Conservation (phyloP, 2,329 filamentous ascomycete species). For the Apiospora rasikravindrae region DNA sequence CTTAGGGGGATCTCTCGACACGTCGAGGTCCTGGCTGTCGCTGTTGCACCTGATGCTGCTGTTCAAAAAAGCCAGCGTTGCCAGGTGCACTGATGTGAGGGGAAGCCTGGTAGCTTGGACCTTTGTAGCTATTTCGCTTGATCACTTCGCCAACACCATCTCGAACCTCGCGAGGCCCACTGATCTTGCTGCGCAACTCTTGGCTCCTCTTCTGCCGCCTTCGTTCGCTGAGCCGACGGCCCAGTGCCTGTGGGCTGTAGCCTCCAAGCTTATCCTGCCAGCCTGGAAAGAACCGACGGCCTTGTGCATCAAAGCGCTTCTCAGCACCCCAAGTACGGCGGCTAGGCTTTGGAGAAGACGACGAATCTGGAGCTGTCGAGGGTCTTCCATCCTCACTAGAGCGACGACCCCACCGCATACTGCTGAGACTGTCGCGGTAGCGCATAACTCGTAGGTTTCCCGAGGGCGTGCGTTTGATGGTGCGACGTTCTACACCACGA, state of each 20-base stretch:
- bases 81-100: neutral
- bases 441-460: slow-evolving; percentile 65
- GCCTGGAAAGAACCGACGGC: slow-evolving; percentile 37
- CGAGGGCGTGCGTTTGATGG: slow-evolving; percentile 63
- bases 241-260: slow-evolving; percentile 55
- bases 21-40: neutral
- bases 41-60: neutral
- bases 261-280: slow-evolving; percentile 57
- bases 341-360: slow-evolving; percentile 22
- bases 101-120: slow-evolving; percentile 36
- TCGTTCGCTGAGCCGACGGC: slow-evolving; percentile 61
- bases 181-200: slow-evolving; percentile 65
- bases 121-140: slow-evolving; percentile 48
- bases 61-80: neutral
- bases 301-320: slow-evolving; percentile 39
- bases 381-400: slow-evolving; percentile 37
- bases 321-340: slow-evolving; percentile 36
- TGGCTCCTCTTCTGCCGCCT: slow-evolving; percentile 63
- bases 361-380: slow-evolving; percentile 41
- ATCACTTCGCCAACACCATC: slow-evolving; percentile 65
- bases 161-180: slow-evolving; percentile 61
- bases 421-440: slow-evolving; percentile 50
- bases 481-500: slow-evolving; percentile 56
- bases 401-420: slow-evolving; percentile 14
- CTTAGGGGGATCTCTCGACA: slow-evolving; percentile 19